Evolutionary conservation across 176 grass and related monocot genomes (phyloP), one percentile per base, ranked within the genome.

Genomic region (Oryza coarctata): DNA sequence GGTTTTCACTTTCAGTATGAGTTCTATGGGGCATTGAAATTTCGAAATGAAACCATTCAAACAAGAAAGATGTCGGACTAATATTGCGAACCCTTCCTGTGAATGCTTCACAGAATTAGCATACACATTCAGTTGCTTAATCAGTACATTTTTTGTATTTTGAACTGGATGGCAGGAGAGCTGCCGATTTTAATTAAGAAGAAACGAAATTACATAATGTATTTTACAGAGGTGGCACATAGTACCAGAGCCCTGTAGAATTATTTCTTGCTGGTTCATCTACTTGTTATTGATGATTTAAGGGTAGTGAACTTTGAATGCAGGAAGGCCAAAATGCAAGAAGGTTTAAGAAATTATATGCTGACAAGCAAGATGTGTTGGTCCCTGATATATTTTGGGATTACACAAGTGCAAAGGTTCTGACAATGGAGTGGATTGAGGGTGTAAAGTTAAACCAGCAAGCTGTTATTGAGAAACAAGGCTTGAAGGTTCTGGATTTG

Each of bases 331-430:
- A 98, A 88, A 98, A 98, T 73, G 95, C 95, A 55, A 74, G 90
- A 55, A 94, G 88, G 79, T 98, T 98, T 88, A 94, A 83, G 69
- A 98, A 98, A 36, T 84, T 98, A 43, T 98, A 98, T 68, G 95
- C 92, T 35, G 95, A 98, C 87, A 98, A 98, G 61, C 81, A 98
- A 86, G 95, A 94, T 77, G 57, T 98, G 65, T 64, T 98, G 71
- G 95, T 98, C 67, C 95, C 95, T 79, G 92, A 94, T 83, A 98
- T 98, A 67, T 94, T 94, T 79, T 98, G 95, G 95, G 90, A 98
- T 43, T 98, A 98, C 73, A 98, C 95, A 50, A 94, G 95, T 82
- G 84, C 84, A 52, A 98, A 98, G 70, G 90, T 98, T 5, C 79
- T 98, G 17, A 98, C 95, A 73, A 95, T 98, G 95, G 95, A 98